Conservation (phyloP, 2,329 filamentous ascomycete genomes). For the Aciculosporium take region DNA sequence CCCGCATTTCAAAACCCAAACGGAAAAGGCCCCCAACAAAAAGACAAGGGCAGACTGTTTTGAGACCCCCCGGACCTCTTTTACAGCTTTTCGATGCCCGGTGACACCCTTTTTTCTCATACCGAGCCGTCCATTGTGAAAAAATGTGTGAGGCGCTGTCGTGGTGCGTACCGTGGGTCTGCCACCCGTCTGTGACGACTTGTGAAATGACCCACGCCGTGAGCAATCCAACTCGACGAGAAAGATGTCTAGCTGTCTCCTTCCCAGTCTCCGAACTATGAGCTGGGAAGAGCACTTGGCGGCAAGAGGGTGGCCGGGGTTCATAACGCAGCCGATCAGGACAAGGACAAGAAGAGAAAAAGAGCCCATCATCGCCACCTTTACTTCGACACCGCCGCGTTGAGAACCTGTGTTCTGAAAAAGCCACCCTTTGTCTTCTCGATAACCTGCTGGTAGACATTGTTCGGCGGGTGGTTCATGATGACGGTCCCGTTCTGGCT, state of each 20-base stretch:
- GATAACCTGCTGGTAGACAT: conserved; percentile 98
- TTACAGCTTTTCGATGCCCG: conserved; percentile 4
- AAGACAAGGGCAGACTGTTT: no score
- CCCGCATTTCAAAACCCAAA: no score
- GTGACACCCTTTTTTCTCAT: background rate
- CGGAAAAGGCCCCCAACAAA: background rate
- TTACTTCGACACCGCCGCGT: conserved; percentile 44
- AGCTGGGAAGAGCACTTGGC: no score
- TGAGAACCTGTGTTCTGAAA: conserved; percentile 94
- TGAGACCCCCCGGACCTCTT: no score
- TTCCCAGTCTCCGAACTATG: background rate
- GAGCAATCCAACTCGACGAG: no score
- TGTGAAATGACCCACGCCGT: no score
- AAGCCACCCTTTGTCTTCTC: conserved; percentile 98
- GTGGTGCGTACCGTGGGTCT: no score
- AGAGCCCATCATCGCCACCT: background rate
- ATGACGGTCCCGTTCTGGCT: conserved; percentile 97
- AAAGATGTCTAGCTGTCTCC: no score
- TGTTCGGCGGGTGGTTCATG: conserved; percentile 98
- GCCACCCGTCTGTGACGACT: no score
- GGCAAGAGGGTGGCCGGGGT: no score
- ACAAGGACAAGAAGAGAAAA: background rate
- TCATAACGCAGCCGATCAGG: background rate
- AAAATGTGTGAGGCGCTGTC: no score
- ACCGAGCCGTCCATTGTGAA: background rate